These are phyloP conservation scores for Fraxinus ornus DNA, from an alignment of 305 asterid genomes.

Conservation along the genomic window DNA sequence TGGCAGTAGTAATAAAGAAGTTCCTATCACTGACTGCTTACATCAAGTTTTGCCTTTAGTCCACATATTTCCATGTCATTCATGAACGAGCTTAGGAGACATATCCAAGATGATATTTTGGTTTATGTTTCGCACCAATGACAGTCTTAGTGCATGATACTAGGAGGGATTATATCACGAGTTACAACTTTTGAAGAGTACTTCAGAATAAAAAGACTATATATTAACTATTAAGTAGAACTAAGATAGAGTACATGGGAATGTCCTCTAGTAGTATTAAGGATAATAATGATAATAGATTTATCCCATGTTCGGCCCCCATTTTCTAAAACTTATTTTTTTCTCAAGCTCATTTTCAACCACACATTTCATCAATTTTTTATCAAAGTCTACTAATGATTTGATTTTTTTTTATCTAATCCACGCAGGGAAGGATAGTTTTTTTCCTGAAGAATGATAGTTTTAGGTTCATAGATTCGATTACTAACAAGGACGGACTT, in stretches of 20 bases:
- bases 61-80: background rate
- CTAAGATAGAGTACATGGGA: background rate
- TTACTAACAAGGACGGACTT: background rate
- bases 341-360: background rate
- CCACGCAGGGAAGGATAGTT: background rate
- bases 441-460: background rate
- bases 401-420: background rate
- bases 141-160: background rate
- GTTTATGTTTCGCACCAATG: background rate
- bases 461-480: background rate
- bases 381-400: background rate
- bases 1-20: background rate
- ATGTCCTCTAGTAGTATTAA: background rate
- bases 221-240: background rate
- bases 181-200: background rate
- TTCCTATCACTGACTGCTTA: background rate
- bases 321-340: background rate
- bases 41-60: background rate
- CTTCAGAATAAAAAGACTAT: background rate
- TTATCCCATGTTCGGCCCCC: background rate
- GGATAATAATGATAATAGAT: background rate
- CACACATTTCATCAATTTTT: background rate
- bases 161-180: background rate
- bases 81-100: background rate
- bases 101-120: background rate